Base-by-base conservation (phyloP, 768 basidiomycete genomes). In the Crucibulum laeve region DNA sequence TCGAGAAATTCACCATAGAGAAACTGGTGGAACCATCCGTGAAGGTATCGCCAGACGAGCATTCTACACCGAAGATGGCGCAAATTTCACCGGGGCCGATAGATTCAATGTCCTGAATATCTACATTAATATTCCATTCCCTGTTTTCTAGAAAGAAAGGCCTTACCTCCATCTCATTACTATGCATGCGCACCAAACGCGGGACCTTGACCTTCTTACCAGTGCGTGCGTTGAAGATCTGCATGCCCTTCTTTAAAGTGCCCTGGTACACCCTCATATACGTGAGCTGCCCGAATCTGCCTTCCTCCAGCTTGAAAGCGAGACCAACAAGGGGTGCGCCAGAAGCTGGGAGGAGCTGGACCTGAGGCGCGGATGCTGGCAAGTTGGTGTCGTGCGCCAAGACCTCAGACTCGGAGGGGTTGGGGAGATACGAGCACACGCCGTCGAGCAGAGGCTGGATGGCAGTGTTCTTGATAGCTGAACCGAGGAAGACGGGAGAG, bases 191-290 rank as follows among this genome's bases (percentile, higher is more conserved):
- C 45, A 98, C 96, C 51, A 99, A 69, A 28, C 94, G 77, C 2
- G 96, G 94, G 8, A 99, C 90, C 67, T 98, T 97, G 65, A 96
- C 87, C 67, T 84, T 91, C 77, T 97, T 99, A 35, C 94, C 95
- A 17, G 93, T 92, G 30, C 94, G 75, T 6, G 88, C 91, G 56
- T 98, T 96, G 67, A 75, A 92, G 53, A 99, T 92, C 46, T 83
- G 74, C 50, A 75, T 78, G 2, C 89, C 81, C 65, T 89, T 88
- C 69, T 84, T 92, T 62, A 99, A 63, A 28, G 80, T 89, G 23
- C 96, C 96, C 62, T 98, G 96, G 56, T 99, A 99, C 43, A 99
- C 89, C 15, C 96, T 75, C 82, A 99, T 93, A 63, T 99, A 99
- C 0, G 96, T 99, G 58, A 99, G 68, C 64, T 99, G 96, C 7